Base-by-base conservation (phyloP, 2,329 filamentous ascomycete species). In the Rachicladosporium sp. region DNA sequence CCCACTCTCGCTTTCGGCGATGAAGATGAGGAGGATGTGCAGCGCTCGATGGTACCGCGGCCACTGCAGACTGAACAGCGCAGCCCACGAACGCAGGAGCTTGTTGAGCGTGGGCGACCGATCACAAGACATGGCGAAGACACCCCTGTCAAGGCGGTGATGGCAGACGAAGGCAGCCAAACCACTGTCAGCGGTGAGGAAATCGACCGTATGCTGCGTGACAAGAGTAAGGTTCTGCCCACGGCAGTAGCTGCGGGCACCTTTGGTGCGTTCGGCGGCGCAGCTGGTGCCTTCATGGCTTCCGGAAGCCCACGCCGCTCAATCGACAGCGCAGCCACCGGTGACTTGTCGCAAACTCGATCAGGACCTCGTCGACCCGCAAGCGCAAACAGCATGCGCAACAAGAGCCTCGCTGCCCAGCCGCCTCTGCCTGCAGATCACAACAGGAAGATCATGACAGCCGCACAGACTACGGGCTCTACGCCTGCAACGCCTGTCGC, bases 361-460 rank as follows among this genome's bases (percentile, higher is more conserved):
- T 23, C 34, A 4, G n/a, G 19, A 6, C 45, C 49, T 4, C 33
- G 45, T 57, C 73, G 86, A 48, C 85, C 86, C 29, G 73, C 73
- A 31, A 95, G 86, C 59, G 72, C 83, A 32, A 68, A 74, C 30
- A 94, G 87, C 59, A 70, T 73, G 34, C 74, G 66, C 40, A 68
- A 63, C 34, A 65, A 67, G 66, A 37, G 59, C 59, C 40, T 37
- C 7, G 60, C 61, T 5, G 63, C 64, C 27, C 49, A 56, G 6
- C 70, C 76, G 30, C 87, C 87, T 27, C 68, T 95, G 43, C 89
- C 88, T 31, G 51, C 69, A 9, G 88, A 95, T 57, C 87, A 94
- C 59, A 83, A 77, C 50, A 76, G 91, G 61, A 79, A 74, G 42
- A 94, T 95, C 50, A 80, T 89, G 52, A 84, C 85, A 36, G 85